Evolutionary conservation across 495 filamentous ascomycete species (phyloP), one percentile per base, ranked within the genome.

Genomic region (Neurospora sublineolata): DNA sequence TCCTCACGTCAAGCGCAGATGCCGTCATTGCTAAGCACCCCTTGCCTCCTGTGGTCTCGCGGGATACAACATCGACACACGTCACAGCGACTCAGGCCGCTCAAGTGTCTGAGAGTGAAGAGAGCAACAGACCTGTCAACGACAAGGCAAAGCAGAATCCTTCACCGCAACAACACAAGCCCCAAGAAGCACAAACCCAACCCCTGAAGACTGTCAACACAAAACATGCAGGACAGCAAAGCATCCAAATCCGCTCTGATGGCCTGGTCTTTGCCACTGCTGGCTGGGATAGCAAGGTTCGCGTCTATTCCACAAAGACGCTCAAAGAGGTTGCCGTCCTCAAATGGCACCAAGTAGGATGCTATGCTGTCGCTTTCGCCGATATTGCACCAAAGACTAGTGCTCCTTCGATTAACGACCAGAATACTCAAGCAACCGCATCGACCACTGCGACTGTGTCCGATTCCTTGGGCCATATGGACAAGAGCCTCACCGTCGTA

Each of bases 311-410:
- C 1, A 79, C 86, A 14, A 93, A 91, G 77, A 91, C 89, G 0
- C 86, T 97, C 86, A 91, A 89, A 75, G 94, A 98, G 81, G 76
- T 99, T 3, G 95, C 95, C 5, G 95, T 98, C 72, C 81, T 98
- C 74, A 97, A 96, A 81, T 98, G 96, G 95, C 94, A 97, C 79
- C 88, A 89, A 73, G 91, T 91, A 41, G 94, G 95, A 20, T 93
- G 91, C 74, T 97, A 97, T 82, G 87, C 91, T n/a, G 87, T 91
- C 67, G 90, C 89, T 23, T 97, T 97, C 84, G 90, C 91, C 2
- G 80, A 83, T 16, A 77, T 88, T 18, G 71, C 76, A 3, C 18
- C 69, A 12, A 38, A 60, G 36, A 37, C 67, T n/a, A 37, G 72
- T n/a, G 33, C 27, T 64, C 52, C 52, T 33, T 33, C 52, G 27